phyloP scores from a whole-genome alignment of 345 rosid genomes.

The Aegle marmelos region DNA sequence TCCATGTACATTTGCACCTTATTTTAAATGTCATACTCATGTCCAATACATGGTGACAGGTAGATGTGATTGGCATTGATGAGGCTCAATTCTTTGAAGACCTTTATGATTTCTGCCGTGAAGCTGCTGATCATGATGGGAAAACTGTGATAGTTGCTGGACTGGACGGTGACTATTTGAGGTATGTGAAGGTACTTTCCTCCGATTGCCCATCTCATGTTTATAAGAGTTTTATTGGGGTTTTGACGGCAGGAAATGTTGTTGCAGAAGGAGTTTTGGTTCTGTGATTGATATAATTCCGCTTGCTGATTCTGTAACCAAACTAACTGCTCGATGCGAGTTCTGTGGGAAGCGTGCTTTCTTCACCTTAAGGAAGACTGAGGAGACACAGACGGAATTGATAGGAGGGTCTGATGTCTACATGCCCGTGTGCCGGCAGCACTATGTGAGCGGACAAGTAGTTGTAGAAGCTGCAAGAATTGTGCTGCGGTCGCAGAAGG shows the following conservation, averaged over 20 bases:
- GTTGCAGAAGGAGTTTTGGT: conserved; percentile 71
- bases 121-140: conserved; percentile 82
- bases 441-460: conserved; percentile 68
- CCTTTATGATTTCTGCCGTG: conserved; percentile 78
- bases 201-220: background rate
- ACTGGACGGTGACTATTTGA: conserved; percentile 79
- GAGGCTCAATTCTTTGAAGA: conserved; percentile 92
- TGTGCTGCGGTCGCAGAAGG: conserved; percentile 47
- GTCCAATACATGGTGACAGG: conserved; percentile 33
- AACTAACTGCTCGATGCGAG: conserved; percentile 73
- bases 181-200: conserved; percentile 30
- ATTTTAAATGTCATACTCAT: conserved; percentile 5
- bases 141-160: conserved; percentile 87
- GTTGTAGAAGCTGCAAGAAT: conserved; percentile 66
- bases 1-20: background rate
- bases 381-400: conserved; percentile 58
- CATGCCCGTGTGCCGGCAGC: conserved; percentile 86
- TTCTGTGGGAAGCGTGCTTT: conserved; percentile 68
- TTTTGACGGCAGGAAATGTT: conserved; percentile 1
- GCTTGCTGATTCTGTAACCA: conserved; percentile 78
- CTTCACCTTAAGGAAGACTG: conserved; percentile 80
- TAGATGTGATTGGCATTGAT: conserved; percentile 93
- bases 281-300: conserved; percentile 77
- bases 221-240: background rate
- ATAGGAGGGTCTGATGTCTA: conserved; percentile 78